Evolutionary conservation across 352 stramenopile genomes (phyloP), one percentile per base, ranked within the genome.

Genomic region (Phytophthora pinifolia): DNA sequence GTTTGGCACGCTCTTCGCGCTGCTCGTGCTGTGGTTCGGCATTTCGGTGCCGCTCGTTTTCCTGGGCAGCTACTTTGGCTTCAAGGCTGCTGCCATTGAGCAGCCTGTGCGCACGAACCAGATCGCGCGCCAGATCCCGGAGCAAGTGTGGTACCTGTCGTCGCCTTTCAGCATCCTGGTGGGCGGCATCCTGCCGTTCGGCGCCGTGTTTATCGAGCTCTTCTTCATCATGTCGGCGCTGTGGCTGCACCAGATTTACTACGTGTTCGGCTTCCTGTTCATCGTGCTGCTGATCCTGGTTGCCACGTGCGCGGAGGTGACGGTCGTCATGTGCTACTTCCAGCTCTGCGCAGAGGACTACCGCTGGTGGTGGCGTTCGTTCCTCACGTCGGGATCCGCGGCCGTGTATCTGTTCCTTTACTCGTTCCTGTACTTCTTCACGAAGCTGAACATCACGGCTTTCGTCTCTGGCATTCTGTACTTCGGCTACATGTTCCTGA

Each of bases 171-270:
- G 87, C 50, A 97, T 98, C 59, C 62, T 98, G 13, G 76, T 99
- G 7, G 98, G 97, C 37, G 98, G 98, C 46, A 95, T 99, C 36
- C 71, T 99, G 18, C 98, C 98, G 13, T 99, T 99, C 68, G 97
- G 97, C 31, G 96, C 96, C 7, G 96, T 99, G 35, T 99, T 98
- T 73, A 98, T 99, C 60, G 98, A 99, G 72, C 87, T 99, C 18
- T 99, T 99, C 72, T 99, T 99, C 82, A 99, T 99, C 74, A 99
- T 99, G 96, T 98, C 88, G 58, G 96, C 97, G 45, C 76, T 99
- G 29, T 99, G 98, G 97, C 72, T 99, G 43, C 93, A 99, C 77
- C 94, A 98, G 86, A 98, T 98, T 62, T 99, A 99, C 84, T 99
- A 98, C 81, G 96, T 99, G 31, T 99, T 99, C 75, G 96, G 98